These are phyloP conservation scores for Porcisia deanei DNA, from an alignment of 208 protist species.

Conservation along the genomic window DNA sequence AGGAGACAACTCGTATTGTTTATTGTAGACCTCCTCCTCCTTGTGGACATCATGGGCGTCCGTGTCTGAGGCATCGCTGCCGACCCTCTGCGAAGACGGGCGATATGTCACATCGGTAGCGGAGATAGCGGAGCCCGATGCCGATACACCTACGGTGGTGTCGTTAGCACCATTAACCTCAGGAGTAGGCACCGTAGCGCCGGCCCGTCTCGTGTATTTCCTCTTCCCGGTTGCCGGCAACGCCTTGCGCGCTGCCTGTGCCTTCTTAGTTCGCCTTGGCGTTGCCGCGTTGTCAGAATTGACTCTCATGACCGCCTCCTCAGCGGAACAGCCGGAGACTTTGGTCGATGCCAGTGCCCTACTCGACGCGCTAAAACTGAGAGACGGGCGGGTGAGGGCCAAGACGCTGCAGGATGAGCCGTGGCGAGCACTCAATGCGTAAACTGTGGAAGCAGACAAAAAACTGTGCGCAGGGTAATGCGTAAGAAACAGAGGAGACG, in stretches of 20 bases:
- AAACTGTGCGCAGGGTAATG: background rate
- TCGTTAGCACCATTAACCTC: background rate
- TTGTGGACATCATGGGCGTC: background rate
- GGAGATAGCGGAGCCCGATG: background rate
- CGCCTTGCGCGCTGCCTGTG: background rate
- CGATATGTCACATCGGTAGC: background rate
- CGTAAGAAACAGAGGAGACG: background rate
- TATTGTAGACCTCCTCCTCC: constrained; percentile 20
- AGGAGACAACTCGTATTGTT: constrained; percentile 19
- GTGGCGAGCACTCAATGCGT: background rate
- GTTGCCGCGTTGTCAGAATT: background rate
- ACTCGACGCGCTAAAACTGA: background rate
- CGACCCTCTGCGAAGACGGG: background rate
- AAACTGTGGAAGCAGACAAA: background rate
- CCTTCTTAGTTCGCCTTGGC: background rate
- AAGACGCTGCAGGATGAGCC: constrained; percentile 1
- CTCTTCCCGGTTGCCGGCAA: constrained; percentile 1
- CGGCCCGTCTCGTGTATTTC: constrained; percentile 10
- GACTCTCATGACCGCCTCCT: background rate
- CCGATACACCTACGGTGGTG: background rate
- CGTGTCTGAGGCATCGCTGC: background rate
- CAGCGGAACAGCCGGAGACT: background rate
- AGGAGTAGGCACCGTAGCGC: background rate
- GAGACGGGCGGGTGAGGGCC: background rate
- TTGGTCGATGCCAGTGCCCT: background rate